Evolutionary conservation across 768 basidiomycete genomes (phyloP), one percentile per base, ranked within the genome.

Genomic region (Mycena epipterygia): DNA sequence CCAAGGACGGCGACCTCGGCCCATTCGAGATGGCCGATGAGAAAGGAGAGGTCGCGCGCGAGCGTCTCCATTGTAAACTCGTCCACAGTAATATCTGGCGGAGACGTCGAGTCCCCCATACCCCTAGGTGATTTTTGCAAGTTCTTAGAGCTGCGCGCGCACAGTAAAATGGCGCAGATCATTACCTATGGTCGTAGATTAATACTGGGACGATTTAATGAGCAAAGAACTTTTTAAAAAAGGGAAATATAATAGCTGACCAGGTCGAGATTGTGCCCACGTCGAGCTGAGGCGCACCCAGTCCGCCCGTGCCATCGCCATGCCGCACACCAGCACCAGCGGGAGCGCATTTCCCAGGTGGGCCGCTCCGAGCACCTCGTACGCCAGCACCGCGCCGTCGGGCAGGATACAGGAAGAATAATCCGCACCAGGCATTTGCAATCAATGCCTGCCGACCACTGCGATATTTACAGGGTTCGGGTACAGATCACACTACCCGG

Each of bases 21-120:
- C 79, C 79, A 79, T 29, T 60, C 70, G 9, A 79, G 67, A 63
- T 73, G 72, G 52, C 66, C 58, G 14, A 79, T 72, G n/a, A 79
- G 70, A 32, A 69, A 71, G 21, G 72, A 65, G 14, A 79, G 72
- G 62, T 79, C 79, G 39, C 77, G 66, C 4, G 78, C 77, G 4
- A 79, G 73, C 21, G 74, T 72, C 57, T 79, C 79, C 23, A 79
- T 77, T 11, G 77, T 73, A 32, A 79, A 74, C n/a, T 74, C 67
- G 39, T 79, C 78, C 11, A 55, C 44, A 5, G 42, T 74, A 9
- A 61, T 17, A 17, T 39, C 46, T 16, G 65, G 70, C 7, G 70
- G 73, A 35, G 68, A 37, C 2, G 52, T 75, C 13, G 79, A 79
- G 52, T 77, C 72, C 12, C 79, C 79, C 16, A 79, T 79, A 14